These are phyloP conservation scores for Ascochyta fabae DNA, from an alignment of 2,329 filamentous ascomycete genomes.

Conservation along the genomic window DNA sequence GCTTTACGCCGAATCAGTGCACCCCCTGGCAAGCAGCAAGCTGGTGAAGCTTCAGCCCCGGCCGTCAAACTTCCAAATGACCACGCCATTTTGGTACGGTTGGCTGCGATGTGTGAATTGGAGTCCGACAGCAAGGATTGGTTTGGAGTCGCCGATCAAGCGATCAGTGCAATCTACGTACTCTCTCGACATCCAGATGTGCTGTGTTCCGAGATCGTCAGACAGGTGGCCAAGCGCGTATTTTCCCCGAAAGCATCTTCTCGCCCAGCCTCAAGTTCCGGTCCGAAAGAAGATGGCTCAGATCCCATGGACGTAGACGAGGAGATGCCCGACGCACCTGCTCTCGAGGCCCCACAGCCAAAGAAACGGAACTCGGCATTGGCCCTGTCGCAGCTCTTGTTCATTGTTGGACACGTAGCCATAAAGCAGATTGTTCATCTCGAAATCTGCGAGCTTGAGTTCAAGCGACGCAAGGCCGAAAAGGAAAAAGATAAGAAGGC, in stretches of 20 bases:
- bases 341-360: slow-evolving; percentile 32
- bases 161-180: slow-evolving; percentile 92
- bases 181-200: slow-evolving; percentile 93
- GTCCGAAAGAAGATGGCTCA: slow-evolving; percentile 38
- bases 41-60: slow-evolving; percentile 59
- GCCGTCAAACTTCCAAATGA: slow-evolving; percentile 86
- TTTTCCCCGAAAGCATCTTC: slow-evolving; percentile 65
- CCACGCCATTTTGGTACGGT: slow-evolving; percentile 80
- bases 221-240: slow-evolving; percentile 83
- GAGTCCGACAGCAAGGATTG: slow-evolving; percentile 92
- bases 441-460: slow-evolving; percentile 96
- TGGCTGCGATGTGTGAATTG: slow-evolving; percentile 86
- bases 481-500: slow-evolving; percentile 80
- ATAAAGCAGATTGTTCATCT: slow-evolving; percentile 99
- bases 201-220: slow-evolving; percentile 87
- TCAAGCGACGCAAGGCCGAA: slow-evolving; percentile 93
- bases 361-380: slow-evolving; percentile 72
- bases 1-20: slow-evolving; percentile 91
- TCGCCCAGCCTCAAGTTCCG: slow-evolving; percentile 41
- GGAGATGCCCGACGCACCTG: slow-evolving; percentile 29
- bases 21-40: slow-evolving; percentile 68
- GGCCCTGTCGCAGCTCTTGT: slow-evolving; percentile 86
- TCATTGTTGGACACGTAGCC: slow-evolving; percentile 93
- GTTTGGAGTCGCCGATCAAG: slow-evolving; percentile 91
- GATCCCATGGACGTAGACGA: slow-evolving; percentile 20